Evolutionary conservation across 306 rosid genomes (phyloP), one percentile per base, ranked within the genome.

Genomic region (Acacia confusa): DNA sequence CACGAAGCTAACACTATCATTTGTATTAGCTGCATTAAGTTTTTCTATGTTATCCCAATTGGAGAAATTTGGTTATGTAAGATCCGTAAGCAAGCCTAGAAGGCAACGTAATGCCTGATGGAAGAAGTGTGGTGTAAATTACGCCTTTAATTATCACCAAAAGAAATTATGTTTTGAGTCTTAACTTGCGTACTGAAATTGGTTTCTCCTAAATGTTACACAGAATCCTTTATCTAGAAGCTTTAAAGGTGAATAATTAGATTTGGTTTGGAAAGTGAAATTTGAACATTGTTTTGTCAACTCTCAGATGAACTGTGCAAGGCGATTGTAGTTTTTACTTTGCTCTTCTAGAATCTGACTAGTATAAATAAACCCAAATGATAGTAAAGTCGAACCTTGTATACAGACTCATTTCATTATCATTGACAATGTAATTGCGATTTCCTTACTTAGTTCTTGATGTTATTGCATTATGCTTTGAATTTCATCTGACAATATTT

Each of bases 401-500:
- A 65, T 66, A 45, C 53, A 64, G 68, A 36, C 69, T 48, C 34
- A 58, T 78, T 85, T 58, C 41, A 66, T 41, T 57, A 66, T 81
- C 63, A 40, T 50, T 65, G 60, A 68, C 60, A 71, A 78, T 60
- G 22, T 74, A 24, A 63, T 34, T 44, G 28, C 43, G 65, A 25
- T 70, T 36, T 45, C 72, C 55, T n/a, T 17, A 43, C 47, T n/a
- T 28, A 43, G 57, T 15, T 72, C 22, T 47, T 2, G 64, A 17
- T 48, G 64, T 10, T 24, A 58, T 32, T 10, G 17, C 27, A 22
- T n/a, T 10, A 4, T 57, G 68, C 17, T 55, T 55, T 57, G 73
- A 38, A 13, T 55, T 34, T 12, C 28, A 20, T 17, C 32, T 43
- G 34, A 28, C 74, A 41, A 38, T 74, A n/a, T 28, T 43, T 40